phyloP scores from a whole-genome alignment of 1,139 yeast species.

The Geotrichum phurueaensis region DNA sequence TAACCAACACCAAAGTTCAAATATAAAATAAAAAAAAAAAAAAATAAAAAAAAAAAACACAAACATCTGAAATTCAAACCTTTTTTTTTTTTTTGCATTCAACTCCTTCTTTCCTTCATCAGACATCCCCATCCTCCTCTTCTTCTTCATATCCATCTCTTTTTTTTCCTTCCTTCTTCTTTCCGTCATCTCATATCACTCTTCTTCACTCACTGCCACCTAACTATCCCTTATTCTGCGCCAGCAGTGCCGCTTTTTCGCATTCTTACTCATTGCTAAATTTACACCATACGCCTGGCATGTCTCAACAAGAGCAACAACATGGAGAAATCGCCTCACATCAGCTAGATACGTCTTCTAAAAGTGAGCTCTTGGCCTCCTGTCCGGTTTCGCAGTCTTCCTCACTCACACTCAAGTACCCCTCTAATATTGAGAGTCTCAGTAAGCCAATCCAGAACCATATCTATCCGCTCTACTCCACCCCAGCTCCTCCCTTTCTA shows the following conservation, averaged over 20 bases:
- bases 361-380: background rate
- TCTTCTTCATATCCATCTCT: background rate
- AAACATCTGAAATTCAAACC: background rate
- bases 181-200: background rate
- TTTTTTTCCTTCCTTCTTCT: background rate
- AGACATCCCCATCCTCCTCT: background rate
- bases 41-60: background rate
- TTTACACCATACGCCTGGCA: background rate
- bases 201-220: background rate
- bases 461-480: slow-evolving; percentile 13
- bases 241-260: background rate
- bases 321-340: background rate
- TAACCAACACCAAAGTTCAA: background rate
- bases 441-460: slow-evolving; percentile 4
- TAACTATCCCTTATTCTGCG: background rate
- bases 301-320: background rate
- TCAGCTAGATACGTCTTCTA: background rate
- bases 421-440: slow-evolving; percentile 2
- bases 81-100: background rate
- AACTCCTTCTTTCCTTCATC: background rate
- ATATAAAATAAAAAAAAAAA: background rate
- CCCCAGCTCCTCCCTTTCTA: slow-evolving; percentile 5
- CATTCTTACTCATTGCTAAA: background rate
- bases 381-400: slow-evolving; percentile 1
- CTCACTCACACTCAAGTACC: slow-evolving; percentile 1